Percentiles rank a stretch among this genome's conserved stretches.
These are phyloP conservation scores for Penicillium roqueforti DNA, from an alignment of 495 filamentous ascomycete species.

Conservation along the genomic window DNA sequence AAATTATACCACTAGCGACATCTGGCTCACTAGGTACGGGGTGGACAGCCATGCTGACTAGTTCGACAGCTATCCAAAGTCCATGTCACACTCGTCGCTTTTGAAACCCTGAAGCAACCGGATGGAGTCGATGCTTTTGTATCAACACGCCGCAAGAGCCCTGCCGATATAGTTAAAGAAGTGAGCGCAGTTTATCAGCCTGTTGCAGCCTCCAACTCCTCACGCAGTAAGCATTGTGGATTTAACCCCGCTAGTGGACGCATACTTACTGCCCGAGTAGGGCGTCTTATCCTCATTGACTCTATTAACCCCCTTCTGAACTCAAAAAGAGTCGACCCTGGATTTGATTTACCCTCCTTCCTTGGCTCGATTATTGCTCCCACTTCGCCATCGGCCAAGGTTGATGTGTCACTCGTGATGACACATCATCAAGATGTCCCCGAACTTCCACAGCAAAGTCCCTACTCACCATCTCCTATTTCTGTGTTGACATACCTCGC, in stretches of 20 bases:
- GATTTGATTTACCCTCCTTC: conserved; percentile 37
- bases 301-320: conserved; percentile 40
- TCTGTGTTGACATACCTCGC: conserved; percentile 58
- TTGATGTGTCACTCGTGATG: conserved; percentile 42
- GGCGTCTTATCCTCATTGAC: conserved; percentile 45
- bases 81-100: conserved; percentile 73
- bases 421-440: conserved; percentile 45
- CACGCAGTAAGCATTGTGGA: conserved; percentile 28
- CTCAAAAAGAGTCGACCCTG: conserved; percentile 23
- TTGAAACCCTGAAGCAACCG: conserved; percentile 60
- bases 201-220: conserved; percentile 24
- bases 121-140: conserved; percentile 60
- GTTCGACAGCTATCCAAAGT: conserved; percentile 45
- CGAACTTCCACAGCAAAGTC: conserved; percentile 48
- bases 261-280: conserved; percentile 16
- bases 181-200: conserved; percentile 29
- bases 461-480: conserved; percentile 66
- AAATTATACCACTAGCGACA: neutral
- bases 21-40: neutral
- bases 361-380: conserved; percentile 36
- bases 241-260: neutral
- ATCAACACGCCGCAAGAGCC: conserved; percentile 53
- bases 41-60: conserved; percentile 12
- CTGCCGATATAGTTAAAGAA: conserved; percentile 57
- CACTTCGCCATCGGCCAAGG: conserved; percentile 19